A percentile compares a stretch with the other conserved stretches of the same genome.
phyloP scores from a whole-genome alignment of 768 basidiomycete genomes.

The Clavaria fumosa region DNA sequence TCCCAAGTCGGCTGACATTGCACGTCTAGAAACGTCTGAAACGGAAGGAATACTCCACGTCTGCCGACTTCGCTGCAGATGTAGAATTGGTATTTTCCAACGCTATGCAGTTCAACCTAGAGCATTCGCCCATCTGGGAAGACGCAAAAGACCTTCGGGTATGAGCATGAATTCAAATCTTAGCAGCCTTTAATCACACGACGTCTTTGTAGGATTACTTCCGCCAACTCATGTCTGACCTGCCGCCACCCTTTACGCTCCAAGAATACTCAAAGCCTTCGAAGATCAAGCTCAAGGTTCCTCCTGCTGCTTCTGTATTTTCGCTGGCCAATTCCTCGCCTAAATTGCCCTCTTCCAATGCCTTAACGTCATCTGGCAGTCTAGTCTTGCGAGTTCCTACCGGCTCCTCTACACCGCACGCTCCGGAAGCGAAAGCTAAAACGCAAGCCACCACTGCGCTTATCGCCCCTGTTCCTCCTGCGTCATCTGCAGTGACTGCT shows the following conservation, averaged over 20 bases:
- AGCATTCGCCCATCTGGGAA: constrained; percentile 71
- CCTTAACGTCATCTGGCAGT: constrained; percentile 10
- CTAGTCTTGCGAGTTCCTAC: constrained; percentile 26
- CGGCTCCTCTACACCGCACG: constrained; percentile 9
- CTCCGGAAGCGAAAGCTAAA: constrained; percentile 12
- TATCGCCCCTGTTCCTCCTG: too few species aligned
- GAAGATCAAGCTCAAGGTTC: constrained; percentile 64
- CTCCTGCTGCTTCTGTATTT: constrained; percentile 24
- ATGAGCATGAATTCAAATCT: constrained; percentile 12
- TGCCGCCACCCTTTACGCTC: constrained; percentile 52
- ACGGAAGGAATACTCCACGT: constrained; percentile 56
- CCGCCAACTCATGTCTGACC: constrained; percentile 59
- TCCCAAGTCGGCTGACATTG: background rate
- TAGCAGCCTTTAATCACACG: constrained; percentile 6
- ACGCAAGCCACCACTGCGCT: constrained; percentile 10
- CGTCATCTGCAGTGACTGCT: too few species aligned
- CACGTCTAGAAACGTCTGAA: constrained; percentile 57
- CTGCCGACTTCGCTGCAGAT: constrained; percentile 65
- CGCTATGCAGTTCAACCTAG: constrained; percentile 77
- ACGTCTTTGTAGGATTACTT: constrained; percentile 44
- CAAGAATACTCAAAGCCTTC: constrained; percentile 43
- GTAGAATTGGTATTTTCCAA: constrained; percentile 86
- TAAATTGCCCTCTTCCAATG: constrained; percentile 9
- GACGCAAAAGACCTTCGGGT: constrained; percentile 58
- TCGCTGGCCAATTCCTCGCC: constrained; percentile 14